Evolutionary conservation across 2,329 filamentous ascomycete genomes (phyloP).

Genomic region (Coleophoma eucalyptorum): DNA sequence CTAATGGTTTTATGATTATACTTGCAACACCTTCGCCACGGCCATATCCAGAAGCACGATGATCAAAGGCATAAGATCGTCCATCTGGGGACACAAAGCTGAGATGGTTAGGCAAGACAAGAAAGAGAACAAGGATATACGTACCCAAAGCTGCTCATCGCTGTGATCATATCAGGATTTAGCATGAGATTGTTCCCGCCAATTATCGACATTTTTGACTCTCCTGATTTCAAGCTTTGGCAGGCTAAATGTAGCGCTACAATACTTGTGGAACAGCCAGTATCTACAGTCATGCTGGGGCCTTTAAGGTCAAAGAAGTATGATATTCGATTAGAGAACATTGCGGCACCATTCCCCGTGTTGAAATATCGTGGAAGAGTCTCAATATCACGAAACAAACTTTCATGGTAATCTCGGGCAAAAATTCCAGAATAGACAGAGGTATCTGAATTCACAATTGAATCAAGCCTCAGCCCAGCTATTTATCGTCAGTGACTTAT

Average conservation of each 20-base stretch:
- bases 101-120: background rate
- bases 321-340: slow-evolving; percentile 51
- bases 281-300: slow-evolving; percentile 54
- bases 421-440: background rate
- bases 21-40: slow-evolving; percentile 59
- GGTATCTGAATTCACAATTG: background rate
- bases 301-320: slow-evolving; percentile 52
- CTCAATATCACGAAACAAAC: background rate
- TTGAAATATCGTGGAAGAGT: background rate
- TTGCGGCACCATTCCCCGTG: slow-evolving; percentile 28
- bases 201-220: slow-evolving; percentile 39
- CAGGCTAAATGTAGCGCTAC: slow-evolving; percentile 50
- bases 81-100: slow-evolving; percentile 13
- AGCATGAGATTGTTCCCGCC: slow-evolving; percentile 30
- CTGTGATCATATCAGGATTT: slow-evolving; percentile 23
- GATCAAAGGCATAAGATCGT: slow-evolving; percentile 43
- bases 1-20: slow-evolving; percentile 56
- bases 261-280: slow-evolving; percentile 55
- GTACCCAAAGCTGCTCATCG: slow-evolving; percentile 15
- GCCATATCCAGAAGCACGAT: slow-evolving; percentile 59
- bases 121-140: background rate
- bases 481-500: too few species aligned
- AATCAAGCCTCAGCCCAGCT: background rate
- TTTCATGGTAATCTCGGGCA: slow-evolving; percentile 2
- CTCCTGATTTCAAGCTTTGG: slow-evolving; percentile 41